phyloP scores from a whole-genome alignment of 2,329 filamentous ascomycete genomes.

The Paecilomyces variotii region DNA sequence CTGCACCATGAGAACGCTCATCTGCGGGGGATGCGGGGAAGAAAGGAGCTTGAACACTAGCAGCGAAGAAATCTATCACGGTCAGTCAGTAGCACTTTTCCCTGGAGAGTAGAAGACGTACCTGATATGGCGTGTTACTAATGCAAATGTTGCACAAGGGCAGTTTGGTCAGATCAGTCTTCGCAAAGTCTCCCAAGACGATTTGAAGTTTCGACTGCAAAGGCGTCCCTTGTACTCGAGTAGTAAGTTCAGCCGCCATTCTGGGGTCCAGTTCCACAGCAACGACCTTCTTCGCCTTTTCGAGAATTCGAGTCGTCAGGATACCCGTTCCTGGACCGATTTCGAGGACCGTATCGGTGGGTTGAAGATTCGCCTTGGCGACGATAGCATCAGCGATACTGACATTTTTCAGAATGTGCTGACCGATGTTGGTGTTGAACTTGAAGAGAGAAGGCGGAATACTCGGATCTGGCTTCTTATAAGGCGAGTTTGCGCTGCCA shows the following conservation, averaged over 20 bases:
- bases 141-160: conserved; percentile 48
- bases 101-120: conserved; percentile 17
- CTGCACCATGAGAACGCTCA: conserved; percentile 92
- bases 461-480: conserved; percentile 3
- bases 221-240: conserved; percentile 85
- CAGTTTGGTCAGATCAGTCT: conserved; percentile 58
- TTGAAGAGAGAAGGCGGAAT: conserved; percentile 61
- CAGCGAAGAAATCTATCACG: conserved; percentile 68
- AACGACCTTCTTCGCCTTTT: conserved; percentile 74
- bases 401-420: conserved; percentile 89
- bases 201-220: conserved; percentile 78
- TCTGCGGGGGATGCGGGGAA: conserved; percentile 70
- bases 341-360: conserved; percentile 80
- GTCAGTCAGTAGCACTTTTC: conserved; percentile 9
- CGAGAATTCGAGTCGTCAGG: conserved; percentile 79
- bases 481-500: conserved; percentile 1
- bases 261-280: conserved; percentile 90
- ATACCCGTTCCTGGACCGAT: conserved; percentile 87
- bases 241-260: conserved; percentile 92
- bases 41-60: conserved; percentile 85
- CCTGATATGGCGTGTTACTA: conserved; percentile 65
- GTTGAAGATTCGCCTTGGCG: conserved; percentile 80
- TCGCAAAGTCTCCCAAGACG: conserved; percentile 86
- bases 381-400: conserved; percentile 76
- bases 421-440: conserved; percentile 86